phyloP scores from a whole-genome alignment of 345 rosid species.

The Rhizophora mangle region DNA sequence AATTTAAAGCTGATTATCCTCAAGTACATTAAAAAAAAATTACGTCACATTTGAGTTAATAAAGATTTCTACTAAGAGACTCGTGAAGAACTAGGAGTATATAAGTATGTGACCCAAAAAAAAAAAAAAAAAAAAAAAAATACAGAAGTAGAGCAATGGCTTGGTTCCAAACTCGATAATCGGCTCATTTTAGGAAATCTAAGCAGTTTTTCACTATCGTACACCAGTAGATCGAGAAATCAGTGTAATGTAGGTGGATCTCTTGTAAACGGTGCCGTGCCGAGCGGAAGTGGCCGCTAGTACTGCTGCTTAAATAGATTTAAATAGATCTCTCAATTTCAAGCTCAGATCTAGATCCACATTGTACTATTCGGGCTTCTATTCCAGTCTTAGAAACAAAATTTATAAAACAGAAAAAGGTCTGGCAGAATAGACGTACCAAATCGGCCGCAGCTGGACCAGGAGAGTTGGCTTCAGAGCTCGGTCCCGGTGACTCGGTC shows the following conservation, averaged over 20 bases:
- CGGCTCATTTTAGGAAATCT: constrained; percentile 8
- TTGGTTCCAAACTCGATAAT: background rate
- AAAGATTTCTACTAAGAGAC: too few relatives aligned
- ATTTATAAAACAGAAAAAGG: background rate
- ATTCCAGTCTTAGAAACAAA: background rate
- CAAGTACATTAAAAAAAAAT: too few relatives aligned
- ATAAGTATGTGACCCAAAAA: too few relatives aligned
- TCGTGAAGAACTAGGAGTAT: too few relatives aligned
- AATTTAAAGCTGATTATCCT: too few relatives aligned
- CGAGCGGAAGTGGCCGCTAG: background rate
- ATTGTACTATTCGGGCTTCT: background rate
- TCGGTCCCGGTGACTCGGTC: constrained; percentile 39
- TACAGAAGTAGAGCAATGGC: too few relatives aligned
- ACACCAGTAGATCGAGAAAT: background rate
- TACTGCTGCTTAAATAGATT: background rate
- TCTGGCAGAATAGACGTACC: background rate
- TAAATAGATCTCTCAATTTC: background rate
- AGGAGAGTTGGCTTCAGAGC: constrained; percentile 40
- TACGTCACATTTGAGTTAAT: too few relatives aligned
- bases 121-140: too few relatives aligned
- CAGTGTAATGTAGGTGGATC: background rate
- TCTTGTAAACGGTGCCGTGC: background rate
- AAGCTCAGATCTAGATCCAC: background rate
- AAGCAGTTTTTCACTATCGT: background rate
- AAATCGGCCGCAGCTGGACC: constrained; percentile 42